These are phyloP conservation scores for Lipomyces spencermartinsiae DNA, from an alignment of 805 yeast species.

Conservation along the genomic window DNA sequence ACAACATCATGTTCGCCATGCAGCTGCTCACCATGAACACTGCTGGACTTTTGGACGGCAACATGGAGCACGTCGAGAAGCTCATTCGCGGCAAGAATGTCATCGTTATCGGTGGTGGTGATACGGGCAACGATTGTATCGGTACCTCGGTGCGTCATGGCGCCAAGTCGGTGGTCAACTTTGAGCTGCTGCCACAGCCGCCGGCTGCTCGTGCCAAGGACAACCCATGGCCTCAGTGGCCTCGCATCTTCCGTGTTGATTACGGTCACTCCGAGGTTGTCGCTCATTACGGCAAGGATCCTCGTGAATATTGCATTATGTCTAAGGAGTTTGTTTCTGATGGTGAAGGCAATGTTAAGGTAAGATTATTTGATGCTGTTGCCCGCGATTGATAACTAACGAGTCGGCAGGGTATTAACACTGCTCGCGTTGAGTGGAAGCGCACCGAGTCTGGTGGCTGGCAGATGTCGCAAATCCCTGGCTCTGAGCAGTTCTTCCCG, in stretches of 20 bases:
- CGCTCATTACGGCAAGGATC: constrained; percentile 94
- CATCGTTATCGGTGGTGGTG: constrained; percentile 99
- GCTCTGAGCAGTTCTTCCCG: constrained; percentile 90
- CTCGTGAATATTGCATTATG: constrained; percentile 93
- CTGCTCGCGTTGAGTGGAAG: constrained; percentile 98
- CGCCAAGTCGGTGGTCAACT: constrained; percentile 90
- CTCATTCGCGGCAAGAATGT: constrained; percentile 77
- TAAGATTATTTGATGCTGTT: constrained; percentile 2
- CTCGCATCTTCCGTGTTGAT: constrained; percentile 95
- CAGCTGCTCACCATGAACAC: constrained; percentile 86
- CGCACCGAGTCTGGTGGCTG: constrained; percentile 93
- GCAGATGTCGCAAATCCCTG: constrained; percentile 99
- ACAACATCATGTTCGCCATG: constrained; percentile 95
- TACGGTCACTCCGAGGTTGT: constrained; percentile 96
- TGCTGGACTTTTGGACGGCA: constrained; percentile 75
- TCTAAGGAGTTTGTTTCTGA: constrained; percentile 96
- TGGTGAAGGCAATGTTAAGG: constrained; percentile 88
- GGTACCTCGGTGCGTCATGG: constrained; percentile 98
- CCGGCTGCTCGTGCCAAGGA: constrained; percentile 85
- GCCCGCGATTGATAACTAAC: background rate
- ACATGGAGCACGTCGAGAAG: constrained; percentile 77
- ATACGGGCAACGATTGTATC: constrained; percentile 98
- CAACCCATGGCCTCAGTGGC: constrained; percentile 99
- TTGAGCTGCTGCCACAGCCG: constrained; percentile 93
- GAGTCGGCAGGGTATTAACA: constrained; percentile 71